phyloP scores from a whole-genome alignment of 2,329 filamentous ascomycete genomes.

The Fusarium sp. region DNA sequence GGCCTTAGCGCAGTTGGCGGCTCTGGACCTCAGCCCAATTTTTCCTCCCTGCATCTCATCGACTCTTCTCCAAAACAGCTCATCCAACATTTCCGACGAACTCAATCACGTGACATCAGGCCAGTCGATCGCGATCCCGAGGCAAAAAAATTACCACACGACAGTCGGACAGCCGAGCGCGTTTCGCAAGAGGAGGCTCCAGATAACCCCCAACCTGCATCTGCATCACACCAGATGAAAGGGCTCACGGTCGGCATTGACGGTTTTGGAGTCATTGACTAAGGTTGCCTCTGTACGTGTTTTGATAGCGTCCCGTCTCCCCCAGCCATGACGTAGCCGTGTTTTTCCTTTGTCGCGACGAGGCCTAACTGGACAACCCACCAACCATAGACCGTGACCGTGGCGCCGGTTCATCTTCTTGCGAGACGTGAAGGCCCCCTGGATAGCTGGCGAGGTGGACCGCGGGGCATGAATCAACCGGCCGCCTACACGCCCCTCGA shows the following conservation, averaged over 20 bases:
- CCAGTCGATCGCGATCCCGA: constrained; percentile 41
- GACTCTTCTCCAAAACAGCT: constrained; percentile 19
- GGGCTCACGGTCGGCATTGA: constrained; percentile 37
- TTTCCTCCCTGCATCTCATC: constrained; percentile 45
- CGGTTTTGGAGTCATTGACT: constrained; percentile 43
- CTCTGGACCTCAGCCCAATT: constrained; percentile 35
- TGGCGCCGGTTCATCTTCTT: constrained; percentile 64
- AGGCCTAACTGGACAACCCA: constrained; percentile 36
- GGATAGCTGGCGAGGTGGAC: constrained; percentile 63
- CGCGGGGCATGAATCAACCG: constrained; percentile 63
- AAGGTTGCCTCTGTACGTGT: constrained; percentile 47
- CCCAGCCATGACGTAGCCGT: constrained; percentile 44
- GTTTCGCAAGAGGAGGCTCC: constrained; percentile 36
- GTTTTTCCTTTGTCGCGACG: constrained; percentile 23
- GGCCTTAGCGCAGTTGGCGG: constrained; percentile 35
- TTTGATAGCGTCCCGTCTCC: constrained; percentile 32
- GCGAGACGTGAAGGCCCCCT: constrained; percentile 62
- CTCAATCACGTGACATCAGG: constrained; percentile 46
- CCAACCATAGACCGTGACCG: constrained; percentile 56
- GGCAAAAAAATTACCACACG: constrained; percentile 41
- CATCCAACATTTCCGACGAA: constrained; percentile 32
- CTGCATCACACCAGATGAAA: constrained; percentile 42
- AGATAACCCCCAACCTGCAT: constrained; percentile 29
- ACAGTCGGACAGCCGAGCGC: constrained; percentile 31
- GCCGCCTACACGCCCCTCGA: constrained; percentile 83